A percentile compares a stretch with the other conserved stretches of the same genome.
phyloP scores from a whole-genome alignment of 371 early-diverging fungal genomes.

The Gilbertella persicaria region DNA sequence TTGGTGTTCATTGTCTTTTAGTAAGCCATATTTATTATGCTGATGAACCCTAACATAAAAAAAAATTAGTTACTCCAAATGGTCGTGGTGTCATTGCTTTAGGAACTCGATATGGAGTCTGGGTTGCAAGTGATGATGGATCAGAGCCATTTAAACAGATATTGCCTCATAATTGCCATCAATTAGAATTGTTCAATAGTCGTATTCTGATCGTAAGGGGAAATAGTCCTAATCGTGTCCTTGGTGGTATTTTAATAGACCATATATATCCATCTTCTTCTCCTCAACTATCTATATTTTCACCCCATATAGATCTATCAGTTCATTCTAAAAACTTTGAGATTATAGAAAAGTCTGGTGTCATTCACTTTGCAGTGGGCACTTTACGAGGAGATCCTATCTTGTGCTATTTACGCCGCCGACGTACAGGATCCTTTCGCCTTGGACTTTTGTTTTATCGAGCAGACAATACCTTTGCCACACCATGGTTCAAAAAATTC shows the following conservation, averaged over 20 bases:
- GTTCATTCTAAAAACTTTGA: constrained; percentile 7
- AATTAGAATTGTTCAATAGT: constrained; percentile 16
- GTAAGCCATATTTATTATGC: too few species aligned
- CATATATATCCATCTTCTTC: constrained; percentile 4
- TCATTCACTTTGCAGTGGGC: constrained; percentile 20
- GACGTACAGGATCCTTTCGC: constrained; percentile 20
- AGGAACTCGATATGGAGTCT: constrained; percentile 14
- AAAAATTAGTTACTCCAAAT: constrained; percentile 7
- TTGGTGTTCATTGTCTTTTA: constrained; percentile 20
- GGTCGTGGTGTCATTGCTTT: constrained; percentile 16
- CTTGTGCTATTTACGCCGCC: constrained; percentile 19
- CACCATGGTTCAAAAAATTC: constrained; percentile 12
- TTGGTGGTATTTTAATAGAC: constrained; percentile 15
- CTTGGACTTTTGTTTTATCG: constrained; percentile 19
- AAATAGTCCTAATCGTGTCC: constrained; percentile 10
- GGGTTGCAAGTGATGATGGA: constrained; percentile 16
- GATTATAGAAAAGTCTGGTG: constrained; percentile 15
- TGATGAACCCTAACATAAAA: not conserved
- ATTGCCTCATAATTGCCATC: constrained; percentile 15
- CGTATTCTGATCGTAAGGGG: constrained; percentile 6
- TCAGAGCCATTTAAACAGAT: constrained; percentile 10
- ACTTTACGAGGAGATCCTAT: constrained; percentile 15
- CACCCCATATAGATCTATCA: not conserved
- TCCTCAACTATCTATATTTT: not conserved
- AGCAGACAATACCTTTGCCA: not conserved